Conservation (phyloP, 2,329 filamentous ascomycete genomes). For the Elsinoe ampelina region DNA sequence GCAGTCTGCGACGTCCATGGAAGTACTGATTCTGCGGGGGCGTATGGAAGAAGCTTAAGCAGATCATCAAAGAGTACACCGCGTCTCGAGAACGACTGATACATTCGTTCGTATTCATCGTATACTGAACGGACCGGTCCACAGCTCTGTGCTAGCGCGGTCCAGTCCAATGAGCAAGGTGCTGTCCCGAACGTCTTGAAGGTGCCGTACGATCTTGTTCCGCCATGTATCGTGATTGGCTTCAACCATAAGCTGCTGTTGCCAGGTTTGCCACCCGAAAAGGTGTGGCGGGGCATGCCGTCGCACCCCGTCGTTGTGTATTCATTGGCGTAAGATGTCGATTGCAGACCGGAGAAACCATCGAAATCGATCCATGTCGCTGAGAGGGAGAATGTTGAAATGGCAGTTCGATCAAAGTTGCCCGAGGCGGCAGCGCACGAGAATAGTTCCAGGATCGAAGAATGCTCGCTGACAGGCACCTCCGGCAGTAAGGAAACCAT, state of each 20-base stretch:
- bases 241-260: not conserved
- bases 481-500: not conserved
- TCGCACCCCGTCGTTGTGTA: not conserved
- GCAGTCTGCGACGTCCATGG: not conserved
- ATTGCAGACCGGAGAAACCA: not conserved
- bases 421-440: not conserved
- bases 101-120: not conserved
- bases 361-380: too few relatives aligned
- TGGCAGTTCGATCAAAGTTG: too few relatives aligned
- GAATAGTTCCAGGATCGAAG: not conserved
- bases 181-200: not conserved
- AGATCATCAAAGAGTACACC: not conserved
- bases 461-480: not conserved
- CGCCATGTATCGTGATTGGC: not conserved
- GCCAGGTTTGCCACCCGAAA: not conserved
- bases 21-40: too few relatives aligned
- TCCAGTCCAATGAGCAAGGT: not conserved
- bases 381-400: too few relatives aligned
- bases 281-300: not conserved
- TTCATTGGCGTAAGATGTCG: not conserved
- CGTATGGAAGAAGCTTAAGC: not conserved
- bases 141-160: not conserved
- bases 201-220: too few relatives aligned
- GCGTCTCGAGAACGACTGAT: not conserved
- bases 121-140: not conserved